A percentile compares a stretch with the other conserved stretches of the same genome.
Conservation (phyloP, 306 rosid genomes). For the Ziziphus jujuba region DNA sequence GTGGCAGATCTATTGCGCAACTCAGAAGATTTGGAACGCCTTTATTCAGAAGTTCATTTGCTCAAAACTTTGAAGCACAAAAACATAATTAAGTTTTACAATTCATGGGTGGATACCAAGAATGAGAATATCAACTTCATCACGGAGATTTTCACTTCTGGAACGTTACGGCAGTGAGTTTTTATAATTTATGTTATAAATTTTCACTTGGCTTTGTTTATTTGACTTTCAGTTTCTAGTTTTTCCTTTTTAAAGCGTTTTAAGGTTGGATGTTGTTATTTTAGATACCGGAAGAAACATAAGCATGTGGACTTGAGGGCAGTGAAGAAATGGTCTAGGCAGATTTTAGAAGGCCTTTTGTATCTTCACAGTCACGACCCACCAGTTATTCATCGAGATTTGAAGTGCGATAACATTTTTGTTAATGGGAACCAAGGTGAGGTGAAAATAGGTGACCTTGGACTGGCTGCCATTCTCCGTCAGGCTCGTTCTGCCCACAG, state of each 20-base stretch:
- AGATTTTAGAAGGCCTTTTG: slow-evolving; percentile 89
- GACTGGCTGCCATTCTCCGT: slow-evolving; percentile 91
- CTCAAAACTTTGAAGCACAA: slow-evolving; percentile 95
- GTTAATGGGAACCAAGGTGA: slow-evolving; percentile 99
- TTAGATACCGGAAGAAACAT: slow-evolving; percentile 88
- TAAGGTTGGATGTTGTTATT: slow-evolving; percentile 12
- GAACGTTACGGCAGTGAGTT: slow-evolving; percentile 91
- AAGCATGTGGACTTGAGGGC: slow-evolving; percentile 98
- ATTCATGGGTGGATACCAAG: slow-evolving; percentile 80
- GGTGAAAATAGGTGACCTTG: slow-evolving; percentile 96
- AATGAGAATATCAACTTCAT: slow-evolving; percentile 84
- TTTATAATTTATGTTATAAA: not conserved
- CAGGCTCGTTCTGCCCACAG: slow-evolving; percentile 94
- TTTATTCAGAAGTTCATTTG: slow-evolving; percentile 92
- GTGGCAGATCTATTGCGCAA: slow-evolving; percentile 77
- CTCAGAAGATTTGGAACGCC: slow-evolving; percentile 83
- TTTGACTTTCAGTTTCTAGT: not conserved
- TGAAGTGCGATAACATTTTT: slow-evolving; percentile 96
- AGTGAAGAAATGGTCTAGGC: slow-evolving; percentile 97
- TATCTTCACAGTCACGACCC: slow-evolving; percentile 97
- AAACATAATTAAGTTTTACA: slow-evolving; percentile 85
- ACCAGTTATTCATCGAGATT: slow-evolving; percentile 91
- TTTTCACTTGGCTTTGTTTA: slow-evolving; percentile 1
- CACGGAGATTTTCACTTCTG: slow-evolving; percentile 94
- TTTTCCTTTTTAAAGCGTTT: slow-evolving; percentile 6